Conservation (phyloP, 1,284 basidiomycete genomes). For the Irpex rosettiformis region DNA sequence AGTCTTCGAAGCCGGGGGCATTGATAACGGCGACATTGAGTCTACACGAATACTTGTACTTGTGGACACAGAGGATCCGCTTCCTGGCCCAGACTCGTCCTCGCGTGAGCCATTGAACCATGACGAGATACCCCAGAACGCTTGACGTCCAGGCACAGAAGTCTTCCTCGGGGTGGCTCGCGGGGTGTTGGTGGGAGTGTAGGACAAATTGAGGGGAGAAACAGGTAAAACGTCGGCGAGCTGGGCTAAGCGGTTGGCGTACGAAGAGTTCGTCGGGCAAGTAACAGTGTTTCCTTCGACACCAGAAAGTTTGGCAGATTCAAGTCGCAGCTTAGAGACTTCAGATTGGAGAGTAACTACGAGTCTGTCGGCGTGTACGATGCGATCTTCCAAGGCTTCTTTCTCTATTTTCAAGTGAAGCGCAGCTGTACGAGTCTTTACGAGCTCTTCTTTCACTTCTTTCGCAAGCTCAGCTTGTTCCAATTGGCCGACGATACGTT, state of each 20-base stretch:
- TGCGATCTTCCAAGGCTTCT: constrained; percentile 71
- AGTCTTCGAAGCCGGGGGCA: background rate
- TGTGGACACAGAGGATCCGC: too few species aligned
- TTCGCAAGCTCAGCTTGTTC: constrained; percentile 88
- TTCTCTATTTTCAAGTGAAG: constrained; percentile 69
- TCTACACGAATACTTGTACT: too few species aligned
- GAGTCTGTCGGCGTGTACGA: constrained; percentile 77
- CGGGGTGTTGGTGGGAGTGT: background rate
- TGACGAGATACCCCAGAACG: background rate
- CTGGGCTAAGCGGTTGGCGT: background rate
- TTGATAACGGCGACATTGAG: too few species aligned
- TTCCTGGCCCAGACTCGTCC: background rate
- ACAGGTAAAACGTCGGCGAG: background rate
- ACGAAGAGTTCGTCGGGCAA: background rate
- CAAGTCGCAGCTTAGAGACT: constrained; percentile 49
- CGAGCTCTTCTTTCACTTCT: constrained; percentile 72
- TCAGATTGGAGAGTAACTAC: constrained; percentile 77
- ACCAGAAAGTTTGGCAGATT: background rate
- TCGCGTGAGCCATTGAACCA: constrained; percentile 1
- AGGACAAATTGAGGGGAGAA: background rate
- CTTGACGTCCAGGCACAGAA: background rate
- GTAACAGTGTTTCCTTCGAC: background rate
- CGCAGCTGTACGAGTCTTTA: constrained; percentile 62
- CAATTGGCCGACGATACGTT: constrained; percentile 85
- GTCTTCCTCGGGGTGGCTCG: background rate